Evolutionary conservation across 2,329 filamentous ascomycete genomes (phyloP), one percentile per base, ranked within the genome.

Genomic region (Ophiocordyceps sinensis): DNA sequence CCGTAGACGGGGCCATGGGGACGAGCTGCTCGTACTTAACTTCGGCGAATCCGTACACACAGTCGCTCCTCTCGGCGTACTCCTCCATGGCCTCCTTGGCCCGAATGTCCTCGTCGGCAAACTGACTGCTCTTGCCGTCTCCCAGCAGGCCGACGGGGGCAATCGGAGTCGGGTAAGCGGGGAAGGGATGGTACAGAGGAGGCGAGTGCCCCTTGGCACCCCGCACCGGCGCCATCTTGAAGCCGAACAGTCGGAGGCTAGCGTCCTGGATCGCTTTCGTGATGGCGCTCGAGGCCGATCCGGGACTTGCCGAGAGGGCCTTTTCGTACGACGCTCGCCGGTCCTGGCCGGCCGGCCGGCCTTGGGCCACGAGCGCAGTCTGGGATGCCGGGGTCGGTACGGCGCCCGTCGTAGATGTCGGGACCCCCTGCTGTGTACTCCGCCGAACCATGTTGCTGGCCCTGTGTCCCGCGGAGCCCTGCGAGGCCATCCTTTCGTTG

Each of bases 1-100:
- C 78, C 49, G 73, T 75, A 0, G 84, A 89, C 1, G 89, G 91
- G 1, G 85, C 79, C 36, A 91, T 66, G 3, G 91, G 91, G 39
- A 95, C 77, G n/a, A 98, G 73, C 60, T 98, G 91, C 61, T 93
- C 91, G 63, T 93, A 95, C 62, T 98, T 98, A 55, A 98, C 89
- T 63, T 98, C 89, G 6, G 91, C 91, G 61, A 98, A 96, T 3
- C 89, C 88, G 58, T 88, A 98, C 3, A 98, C 88, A 37, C 95
- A 91, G 58, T 98, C 88, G 55, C 88, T 95, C 32, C 88, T 75
- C 28, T 87, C 91, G 2, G 91, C 91, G 48, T 85, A 82, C 51
- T 96, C 88, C 58, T 98, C 89, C 43, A 96, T 87, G 36, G 77
- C 73, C 53, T 87, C 82, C 3, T 89, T 78, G 34, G 84, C 79